A percentile compares a stretch with the other conserved stretches of the same genome.
Conservation (phyloP, 2,329 filamentous ascomycete genomes). For the Meredithiella fracta region DNA sequence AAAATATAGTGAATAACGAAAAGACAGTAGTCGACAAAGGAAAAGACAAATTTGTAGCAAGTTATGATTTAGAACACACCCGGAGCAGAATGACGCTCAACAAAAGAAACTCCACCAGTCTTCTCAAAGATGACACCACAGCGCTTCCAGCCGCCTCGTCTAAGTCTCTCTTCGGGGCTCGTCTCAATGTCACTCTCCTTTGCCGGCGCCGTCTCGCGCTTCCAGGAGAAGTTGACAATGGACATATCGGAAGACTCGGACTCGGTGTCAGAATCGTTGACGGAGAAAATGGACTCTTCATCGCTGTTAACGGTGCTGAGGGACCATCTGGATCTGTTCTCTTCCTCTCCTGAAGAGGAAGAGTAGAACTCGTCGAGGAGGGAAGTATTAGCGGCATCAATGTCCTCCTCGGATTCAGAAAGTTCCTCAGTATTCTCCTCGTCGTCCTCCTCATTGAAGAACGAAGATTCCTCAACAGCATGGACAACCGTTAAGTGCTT, state of each 20-base stretch:
- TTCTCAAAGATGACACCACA: slow-evolving; percentile 17
- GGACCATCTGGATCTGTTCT: slow-evolving; percentile 17
- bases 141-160: slow-evolving; percentile 19
- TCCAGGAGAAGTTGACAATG: slow-evolving; percentile 17
- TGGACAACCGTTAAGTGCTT: slow-evolving; percentile 13
- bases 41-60: not conserved
- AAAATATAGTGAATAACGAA: slow-evolving; percentile 1
- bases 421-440: not conserved
- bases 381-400: slow-evolving; percentile 6
- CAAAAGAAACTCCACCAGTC: slow-evolving; percentile 9
- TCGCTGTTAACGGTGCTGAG: slow-evolving; percentile 16
- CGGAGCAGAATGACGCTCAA: slow-evolving; percentile 15
- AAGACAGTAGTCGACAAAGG: not conserved
- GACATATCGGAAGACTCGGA: slow-evolving; percentile 8
- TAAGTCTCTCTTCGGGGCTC: slow-evolving; percentile 16
- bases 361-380: slow-evolving; percentile 11
- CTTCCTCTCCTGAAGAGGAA: not conserved
- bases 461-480: slow-evolving; percentile 11
- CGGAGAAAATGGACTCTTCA: slow-evolving; percentile 9
- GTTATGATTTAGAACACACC: slow-evolving; percentile 7
- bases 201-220: slow-evolving; percentile 14
- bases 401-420: slow-evolving; percentile 4
- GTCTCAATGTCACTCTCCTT: slow-evolving; percentile 13
- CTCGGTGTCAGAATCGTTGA: slow-evolving; percentile 1
- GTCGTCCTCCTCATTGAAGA: slow-evolving; percentile 5